phyloP scores from a whole-genome alignment of 345 rosid species.

The Limnanthes douglasii region DNA sequence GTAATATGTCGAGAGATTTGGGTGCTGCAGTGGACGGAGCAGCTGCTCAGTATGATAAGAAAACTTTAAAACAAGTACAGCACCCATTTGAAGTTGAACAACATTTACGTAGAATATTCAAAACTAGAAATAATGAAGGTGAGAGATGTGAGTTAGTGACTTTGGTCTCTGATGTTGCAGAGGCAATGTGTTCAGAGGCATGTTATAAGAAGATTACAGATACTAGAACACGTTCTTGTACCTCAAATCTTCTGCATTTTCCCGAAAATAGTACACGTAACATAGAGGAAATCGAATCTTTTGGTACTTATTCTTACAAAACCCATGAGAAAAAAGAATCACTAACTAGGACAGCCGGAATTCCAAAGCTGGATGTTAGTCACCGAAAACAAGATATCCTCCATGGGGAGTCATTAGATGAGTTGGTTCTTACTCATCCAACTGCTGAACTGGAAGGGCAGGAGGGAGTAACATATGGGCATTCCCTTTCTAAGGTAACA shows the following conservation, averaged over 20 bases:
- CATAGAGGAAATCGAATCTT: constrained; percentile 8
- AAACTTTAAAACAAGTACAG: constrained; percentile 6
- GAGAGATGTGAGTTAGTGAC: constrained; percentile 15
- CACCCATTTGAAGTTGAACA: constrained; percentile 16
- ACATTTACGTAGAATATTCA: constrained; percentile 21
- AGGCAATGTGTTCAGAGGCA: constrained; percentile 10
- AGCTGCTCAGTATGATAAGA: constrained; percentile 5
- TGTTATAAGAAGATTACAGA: constrained; percentile 12
- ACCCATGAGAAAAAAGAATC: constrained; percentile 9
- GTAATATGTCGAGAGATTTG: constrained; percentile 5
- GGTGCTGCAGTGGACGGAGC: constrained; percentile 6
- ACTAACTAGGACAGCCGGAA: constrained; percentile 7
- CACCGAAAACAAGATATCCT: no score
- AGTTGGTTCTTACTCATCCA: constrained; percentile 14
- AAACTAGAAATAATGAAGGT: constrained; percentile 15
- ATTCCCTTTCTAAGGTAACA: no score
- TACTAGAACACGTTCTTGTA: constrained; percentile 19
- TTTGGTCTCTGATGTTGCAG: constrained; percentile 21
- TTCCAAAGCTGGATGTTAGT: constrained; percentile 3
- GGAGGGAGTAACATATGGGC: no score
- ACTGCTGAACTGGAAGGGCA: constrained; percentile 12
- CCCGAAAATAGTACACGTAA: constrained; percentile 11
- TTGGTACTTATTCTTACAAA: constrained; percentile 5
- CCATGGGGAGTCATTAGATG: constrained; percentile 11
- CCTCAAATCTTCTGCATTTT: constrained; percentile 22